Evolutionary conservation across 2,329 filamentous ascomycete genomes (phyloP), one percentile per base, ranked within the genome.

Genomic region (Cytospora piceae): DNA sequence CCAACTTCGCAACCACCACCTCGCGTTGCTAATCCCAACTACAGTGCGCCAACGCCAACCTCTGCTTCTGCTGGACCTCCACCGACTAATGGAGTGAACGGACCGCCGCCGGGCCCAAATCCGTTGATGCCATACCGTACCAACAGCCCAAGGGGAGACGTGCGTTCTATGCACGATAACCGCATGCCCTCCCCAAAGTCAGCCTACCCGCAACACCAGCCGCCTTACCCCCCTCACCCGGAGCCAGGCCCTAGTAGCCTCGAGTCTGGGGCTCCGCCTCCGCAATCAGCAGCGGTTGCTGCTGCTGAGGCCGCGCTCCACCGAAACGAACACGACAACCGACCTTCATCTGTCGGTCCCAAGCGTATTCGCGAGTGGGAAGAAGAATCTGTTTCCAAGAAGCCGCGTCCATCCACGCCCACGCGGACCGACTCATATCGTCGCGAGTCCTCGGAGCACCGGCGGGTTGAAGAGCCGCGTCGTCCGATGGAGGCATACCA

Each of bases 281-380:
- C 87, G 42, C 87, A 87, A 66, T 79, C 80, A 27, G 80, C 81
- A 61, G 78, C 79, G 4, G 72, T 79, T 1, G 79, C 83, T 65
- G 87, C 90, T 55, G 88, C 90, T 56, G 90, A 94, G 73, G 85
- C 86, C 66, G 66, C 64, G 9, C 51, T 68, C 11, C 63, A 68
- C 34, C 63, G 66, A 5, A 58, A 65, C 14, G 85, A 87, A 62
- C 84, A 82, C 68, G 90, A 96, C 64, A 86, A 89, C 52, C 86
- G 93, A n/a, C 92, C 93, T 22, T 79, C 90, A 1, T 96, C 93
- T 46, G 90, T 92, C 14, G 86, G 86, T 4, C 87, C 90, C 65
- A 99, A 99, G 83, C 87, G 95, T 65, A 85, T 89, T 76, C 89
- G 94, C 58, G 95, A 98, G 73, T 97, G 95, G 94, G 95, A 98